A percentile compares a stretch with the other conserved stretches of the same genome.
Evolutionary conservation across 2,329 filamentous ascomycete genomes (phyloP).

Genomic region (Sordariomycetes sp.): DNA sequence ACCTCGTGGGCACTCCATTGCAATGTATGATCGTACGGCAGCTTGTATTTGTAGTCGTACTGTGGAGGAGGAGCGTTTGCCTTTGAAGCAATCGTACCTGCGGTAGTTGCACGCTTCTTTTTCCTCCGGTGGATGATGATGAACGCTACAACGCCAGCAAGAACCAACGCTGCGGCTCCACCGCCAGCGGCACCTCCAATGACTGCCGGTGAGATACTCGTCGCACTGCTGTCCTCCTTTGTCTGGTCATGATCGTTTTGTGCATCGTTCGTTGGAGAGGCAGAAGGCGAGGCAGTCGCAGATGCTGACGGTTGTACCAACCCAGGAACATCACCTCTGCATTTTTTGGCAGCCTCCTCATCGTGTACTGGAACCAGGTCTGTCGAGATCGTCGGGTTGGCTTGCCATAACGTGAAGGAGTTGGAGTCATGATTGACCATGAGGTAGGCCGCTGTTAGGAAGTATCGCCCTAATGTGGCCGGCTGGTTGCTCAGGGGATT

Average conservation of each 20-base stretch:
- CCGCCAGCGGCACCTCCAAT: conserved; percentile 1
- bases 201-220: not conserved
- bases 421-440: conserved; percentile 23
- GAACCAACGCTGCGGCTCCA: not conserved
- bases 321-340: not conserved
- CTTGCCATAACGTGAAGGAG: conserved; percentile 23
- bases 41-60: not conserved
- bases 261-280: not conserved
- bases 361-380: conserved; percentile 1
- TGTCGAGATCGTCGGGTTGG: conserved; percentile 14
- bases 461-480: conserved; percentile 19
- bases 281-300: not conserved
- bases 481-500: conserved; percentile 10
- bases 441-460: conserved; percentile 22
- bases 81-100: not conserved
- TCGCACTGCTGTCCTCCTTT: not conserved
- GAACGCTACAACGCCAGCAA: not conserved
- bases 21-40: not conserved
- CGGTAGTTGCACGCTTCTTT: not conserved
- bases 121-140: not conserved
- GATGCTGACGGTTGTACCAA: no score
- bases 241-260: not conserved
- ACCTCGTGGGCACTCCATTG: not conserved
- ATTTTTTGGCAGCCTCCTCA: not conserved
- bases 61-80: not conserved